Conservation (phyloP, 345 rosid genomes). For the Ailanthus altissimus region DNA sequence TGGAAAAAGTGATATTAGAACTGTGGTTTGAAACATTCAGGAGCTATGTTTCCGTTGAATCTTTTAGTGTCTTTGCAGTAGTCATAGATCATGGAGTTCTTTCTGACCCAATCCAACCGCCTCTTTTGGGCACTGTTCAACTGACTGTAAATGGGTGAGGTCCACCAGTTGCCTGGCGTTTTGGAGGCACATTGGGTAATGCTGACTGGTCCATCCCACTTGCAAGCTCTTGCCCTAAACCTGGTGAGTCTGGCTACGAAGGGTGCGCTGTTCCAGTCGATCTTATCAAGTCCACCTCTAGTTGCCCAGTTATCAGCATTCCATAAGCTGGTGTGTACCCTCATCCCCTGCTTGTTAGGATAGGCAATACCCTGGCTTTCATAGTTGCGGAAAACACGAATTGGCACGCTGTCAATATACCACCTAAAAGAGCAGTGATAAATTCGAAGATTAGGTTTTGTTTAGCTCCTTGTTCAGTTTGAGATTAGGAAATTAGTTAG, state of each 20-base stretch:
- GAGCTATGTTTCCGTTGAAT: slow-evolving; percentile 62
- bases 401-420: slow-evolving; percentile 60
- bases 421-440: slow-evolving; percentile 45
- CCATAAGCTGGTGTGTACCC: slow-evolving; percentile 66
- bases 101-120: slow-evolving; percentile 52
- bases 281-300: slow-evolving; percentile 67
- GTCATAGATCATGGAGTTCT: slow-evolving; percentile 62
- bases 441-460: slow-evolving; percentile 1
- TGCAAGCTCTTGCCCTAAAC: slow-evolving; percentile 63
- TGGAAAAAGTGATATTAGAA: slow-evolving; percentile 35
- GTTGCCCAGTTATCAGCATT: slow-evolving; percentile 81
- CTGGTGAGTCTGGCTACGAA: slow-evolving; percentile 48
- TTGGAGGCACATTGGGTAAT: slow-evolving; percentile 42
- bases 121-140: slow-evolving; percentile 40
- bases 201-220: slow-evolving; percentile 59
- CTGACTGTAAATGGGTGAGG: slow-evolving; percentile 45
- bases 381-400: slow-evolving; percentile 59
- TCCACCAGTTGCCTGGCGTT: slow-evolving; percentile 61
- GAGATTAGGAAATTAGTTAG: neutral
- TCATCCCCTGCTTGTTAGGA: slow-evolving; percentile 79
- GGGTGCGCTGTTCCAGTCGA: slow-evolving; percentile 59
- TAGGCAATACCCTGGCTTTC: slow-evolving; percentile 54
- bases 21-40: slow-evolving; percentile 62
- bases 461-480: neutral
- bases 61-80: slow-evolving; percentile 64